A percentile compares a stretch with the other conserved stretches of the same genome.
Evolutionary conservation across 2,329 filamentous ascomycete genomes (phyloP).

Genomic region (Xylariales sp.): DNA sequence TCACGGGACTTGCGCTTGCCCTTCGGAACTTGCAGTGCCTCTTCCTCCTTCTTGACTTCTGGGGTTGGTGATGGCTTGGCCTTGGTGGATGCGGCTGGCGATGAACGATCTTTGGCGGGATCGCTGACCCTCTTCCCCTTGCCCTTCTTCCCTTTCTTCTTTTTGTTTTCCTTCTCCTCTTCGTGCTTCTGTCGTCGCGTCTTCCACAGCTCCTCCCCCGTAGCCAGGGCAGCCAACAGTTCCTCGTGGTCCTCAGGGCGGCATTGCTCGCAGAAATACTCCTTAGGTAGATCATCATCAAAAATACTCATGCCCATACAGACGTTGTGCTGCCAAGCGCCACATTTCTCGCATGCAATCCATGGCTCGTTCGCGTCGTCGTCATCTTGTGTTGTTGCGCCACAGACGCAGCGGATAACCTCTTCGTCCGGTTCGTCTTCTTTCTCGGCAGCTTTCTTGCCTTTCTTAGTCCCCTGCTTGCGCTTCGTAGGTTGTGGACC

Average conservation of each 20-base stretch:
- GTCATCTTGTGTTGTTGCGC: constrained; percentile 75
- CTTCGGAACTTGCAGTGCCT: constrained; percentile 28
- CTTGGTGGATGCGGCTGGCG: constrained; percentile 36
- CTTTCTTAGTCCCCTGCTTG: constrained; percentile 39
- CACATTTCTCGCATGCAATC: constrained; percentile 92
- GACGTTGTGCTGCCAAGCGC: constrained; percentile 95
- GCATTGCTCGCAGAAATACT: constrained; percentile 93
- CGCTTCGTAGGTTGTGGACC: constrained; percentile 49
- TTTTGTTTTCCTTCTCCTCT: constrained; percentile 56
- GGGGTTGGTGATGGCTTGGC: constrained; percentile 33
- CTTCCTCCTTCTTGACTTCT: constrained; percentile 42
- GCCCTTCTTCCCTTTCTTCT: constrained; percentile 54
- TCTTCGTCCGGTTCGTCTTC: constrained; percentile 57
- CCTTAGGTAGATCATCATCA: constrained; percentile 70
- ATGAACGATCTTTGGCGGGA: constrained; percentile 44
- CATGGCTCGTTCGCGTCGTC: constrained; percentile 77
- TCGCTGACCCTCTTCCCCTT: constrained; percentile 66
- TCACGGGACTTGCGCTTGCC: constrained; percentile 56
- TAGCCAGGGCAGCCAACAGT: constrained; percentile 70
- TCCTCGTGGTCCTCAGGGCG: constrained; percentile 77
- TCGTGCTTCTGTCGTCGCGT: constrained; percentile 59
- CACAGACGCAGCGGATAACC: constrained; percentile 86
- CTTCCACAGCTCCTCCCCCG: constrained; percentile 86
- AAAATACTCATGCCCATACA: constrained; percentile 84
- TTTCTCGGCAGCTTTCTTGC: constrained; percentile 33